phyloP scores from a whole-genome alignment of 169 alveolate species.

The Plasmodium blacklocki region DNA sequence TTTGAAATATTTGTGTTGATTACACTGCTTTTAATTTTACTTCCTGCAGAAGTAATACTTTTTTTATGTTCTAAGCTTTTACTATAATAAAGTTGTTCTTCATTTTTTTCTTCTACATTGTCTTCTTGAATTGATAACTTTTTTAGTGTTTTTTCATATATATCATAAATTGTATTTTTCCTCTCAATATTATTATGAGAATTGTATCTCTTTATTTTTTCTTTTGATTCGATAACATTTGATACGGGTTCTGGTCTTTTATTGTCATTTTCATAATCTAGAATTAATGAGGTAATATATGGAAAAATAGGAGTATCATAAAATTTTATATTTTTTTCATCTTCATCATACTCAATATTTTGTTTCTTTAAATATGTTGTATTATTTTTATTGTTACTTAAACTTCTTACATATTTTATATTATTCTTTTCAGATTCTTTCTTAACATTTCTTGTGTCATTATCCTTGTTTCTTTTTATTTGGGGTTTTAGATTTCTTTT shows the following conservation, averaged over 20 bases:
- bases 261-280: constrained; percentile 48
- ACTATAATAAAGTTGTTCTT: constrained; percentile 13
- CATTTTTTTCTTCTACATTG: constrained; percentile 23
- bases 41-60: constrained; percentile 1
- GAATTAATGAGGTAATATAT: constrained; percentile 50
- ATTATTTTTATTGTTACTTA: constrained; percentile 24
- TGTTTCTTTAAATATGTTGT: constrained; percentile 19
- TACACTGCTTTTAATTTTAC: background rate
- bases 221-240: constrained; percentile 17
- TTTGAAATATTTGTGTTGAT: constrained; percentile 14
- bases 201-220: constrained; percentile 31
- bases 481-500: constrained; percentile 7
- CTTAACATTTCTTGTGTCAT: constrained; percentile 4
- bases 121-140: constrained; percentile 55
- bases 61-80: constrained; percentile 33
- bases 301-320: constrained; percentile 69
- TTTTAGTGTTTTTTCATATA: constrained; percentile 49
- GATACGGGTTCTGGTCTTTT: constrained; percentile 27
- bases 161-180: constrained; percentile 56
- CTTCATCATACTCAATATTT: constrained; percentile 12
- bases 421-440: constrained; percentile 18
- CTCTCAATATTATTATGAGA: constrained; percentile 34
- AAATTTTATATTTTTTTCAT: constrained; percentile 7
- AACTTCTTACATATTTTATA: constrained; percentile 13
- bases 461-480: constrained; percentile 13